Evolutionary conservation across 805 yeast genomes (phyloP).

Genomic region (Zygosaccharomyces rouxii): DNA sequence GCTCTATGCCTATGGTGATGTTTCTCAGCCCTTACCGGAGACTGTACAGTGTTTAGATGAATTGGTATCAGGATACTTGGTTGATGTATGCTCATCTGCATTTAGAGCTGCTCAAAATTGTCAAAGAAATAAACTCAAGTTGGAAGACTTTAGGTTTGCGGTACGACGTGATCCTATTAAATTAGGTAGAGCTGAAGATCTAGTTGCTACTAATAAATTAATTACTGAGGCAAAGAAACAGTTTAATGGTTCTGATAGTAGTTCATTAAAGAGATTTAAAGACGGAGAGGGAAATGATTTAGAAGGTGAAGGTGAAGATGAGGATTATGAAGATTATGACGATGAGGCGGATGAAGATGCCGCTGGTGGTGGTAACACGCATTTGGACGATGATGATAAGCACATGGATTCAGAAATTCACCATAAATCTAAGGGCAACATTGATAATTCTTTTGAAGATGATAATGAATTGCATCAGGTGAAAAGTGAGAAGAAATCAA

Average conservation of each 20-base stretch:
- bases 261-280: slow-evolving; percentile 32
- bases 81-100: slow-evolving; percentile 56
- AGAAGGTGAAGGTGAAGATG: slow-evolving; percentile 25
- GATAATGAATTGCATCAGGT: background rate
- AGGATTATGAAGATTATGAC: slow-evolving; percentile 21
- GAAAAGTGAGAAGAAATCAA: slow-evolving; percentile 23
- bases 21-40: slow-evolving; percentile 59
- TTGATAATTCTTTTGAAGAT: slow-evolving; percentile 16
- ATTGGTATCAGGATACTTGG: slow-evolving; percentile 56
- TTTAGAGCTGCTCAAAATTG: slow-evolving; percentile 47
- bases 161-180: slow-evolving; percentile 61
- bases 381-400: slow-evolving; percentile 9
- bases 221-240: slow-evolving; percentile 63
- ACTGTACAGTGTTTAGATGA: slow-evolving; percentile 66
- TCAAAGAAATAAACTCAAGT: slow-evolving; percentile 56
- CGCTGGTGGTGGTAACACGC: background rate
- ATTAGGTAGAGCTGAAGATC: slow-evolving; percentile 64
- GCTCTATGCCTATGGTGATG: slow-evolving; percentile 71
- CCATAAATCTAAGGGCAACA: slow-evolving; percentile 12
- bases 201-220: slow-evolving; percentile 54
- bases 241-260: slow-evolving; percentile 59
- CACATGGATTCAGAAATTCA: slow-evolving; percentile 17
- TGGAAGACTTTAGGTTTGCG: slow-evolving; percentile 71
- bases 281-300: slow-evolving; percentile 31
- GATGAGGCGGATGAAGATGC: slow-evolving; percentile 9